Evolutionary conservation across 2,329 filamentous ascomycete genomes (phyloP).

Genomic region (Cercospora sp.): DNA sequence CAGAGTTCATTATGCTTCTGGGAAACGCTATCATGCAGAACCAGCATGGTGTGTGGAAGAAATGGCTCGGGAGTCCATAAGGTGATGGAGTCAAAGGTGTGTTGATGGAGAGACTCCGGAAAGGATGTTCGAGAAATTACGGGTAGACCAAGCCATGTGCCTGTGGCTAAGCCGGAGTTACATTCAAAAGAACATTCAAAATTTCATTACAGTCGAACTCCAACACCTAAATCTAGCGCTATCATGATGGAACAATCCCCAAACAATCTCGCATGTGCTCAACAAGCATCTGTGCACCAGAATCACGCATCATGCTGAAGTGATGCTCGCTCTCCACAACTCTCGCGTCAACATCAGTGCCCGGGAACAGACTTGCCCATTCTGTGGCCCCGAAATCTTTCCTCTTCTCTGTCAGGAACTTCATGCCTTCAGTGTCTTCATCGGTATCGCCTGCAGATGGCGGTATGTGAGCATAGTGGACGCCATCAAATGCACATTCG

Average conservation of each 20-base stretch:
- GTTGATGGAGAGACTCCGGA: not conserved
- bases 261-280: conserved; percentile 6
- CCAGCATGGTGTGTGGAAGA: not conserved
- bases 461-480: conserved; percentile 35
- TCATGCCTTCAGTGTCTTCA: conserved; percentile 50
- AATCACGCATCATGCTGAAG: conserved; percentile 43
- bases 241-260: not conserved
- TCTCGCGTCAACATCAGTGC: conserved; percentile 39
- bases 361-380: conserved; percentile 48
- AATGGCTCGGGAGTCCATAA: not conserved
- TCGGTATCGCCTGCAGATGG: conserved; percentile 39
- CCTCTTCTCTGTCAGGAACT: conserved; percentile 51
- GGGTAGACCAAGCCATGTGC: not conserved
- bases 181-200: not conserved
- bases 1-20: not conserved
- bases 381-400: conserved; percentile 51
- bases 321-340: conserved; percentile 42
- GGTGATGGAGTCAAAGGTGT: not conserved
- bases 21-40: not conserved
- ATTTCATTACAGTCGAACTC: not conserved
- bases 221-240: not conserved
- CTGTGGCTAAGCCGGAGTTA: not conserved
- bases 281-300: conserved; percentile 15
- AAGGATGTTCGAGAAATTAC: not conserved
- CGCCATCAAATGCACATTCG: conserved; percentile 49